Conservation (phyloP, 2,329 filamentous ascomycete species). For the Coleophoma crateriformis region DNA sequence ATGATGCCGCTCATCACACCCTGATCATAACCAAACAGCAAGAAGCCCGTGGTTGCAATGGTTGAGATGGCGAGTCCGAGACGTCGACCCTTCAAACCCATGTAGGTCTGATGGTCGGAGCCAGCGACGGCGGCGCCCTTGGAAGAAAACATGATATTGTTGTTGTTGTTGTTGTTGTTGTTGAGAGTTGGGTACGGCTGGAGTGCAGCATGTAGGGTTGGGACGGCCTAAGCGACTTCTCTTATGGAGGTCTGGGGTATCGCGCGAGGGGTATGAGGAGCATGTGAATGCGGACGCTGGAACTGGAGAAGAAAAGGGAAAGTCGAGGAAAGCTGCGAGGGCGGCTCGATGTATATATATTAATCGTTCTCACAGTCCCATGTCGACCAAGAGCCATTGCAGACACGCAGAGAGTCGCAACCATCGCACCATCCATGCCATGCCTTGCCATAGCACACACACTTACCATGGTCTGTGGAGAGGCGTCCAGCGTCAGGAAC, state of each 20-base stretch:
- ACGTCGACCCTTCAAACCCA: conserved; percentile 59
- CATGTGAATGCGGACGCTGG: neutral
- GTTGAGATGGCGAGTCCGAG: conserved; percentile 66
- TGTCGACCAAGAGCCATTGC: neutral
- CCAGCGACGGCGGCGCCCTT: neutral
- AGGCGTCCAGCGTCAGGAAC: no score
- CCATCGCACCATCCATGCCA: no score
- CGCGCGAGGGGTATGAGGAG: neutral
- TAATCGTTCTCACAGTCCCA: neutral
- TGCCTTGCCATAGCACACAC: no score
- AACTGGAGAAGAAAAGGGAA: neutral
- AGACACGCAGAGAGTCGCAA: neutral
- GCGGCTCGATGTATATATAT: neutral
- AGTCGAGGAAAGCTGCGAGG: neutral
- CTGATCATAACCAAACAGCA: conserved; percentile 85
- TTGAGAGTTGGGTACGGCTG: neutral
- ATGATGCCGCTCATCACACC: conserved; percentile 78
- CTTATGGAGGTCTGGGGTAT: conserved; percentile 1
- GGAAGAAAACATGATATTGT: neutral
- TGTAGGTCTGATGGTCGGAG: conserved; percentile 33
- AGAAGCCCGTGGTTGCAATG: conserved; percentile 72
- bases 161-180: no score
- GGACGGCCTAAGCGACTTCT: neutral
- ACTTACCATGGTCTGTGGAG: no score
- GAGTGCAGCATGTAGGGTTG: neutral